phyloP scores from a whole-genome alignment of 208 protist genomes.

The Wallacemonas collosoma region DNA sequence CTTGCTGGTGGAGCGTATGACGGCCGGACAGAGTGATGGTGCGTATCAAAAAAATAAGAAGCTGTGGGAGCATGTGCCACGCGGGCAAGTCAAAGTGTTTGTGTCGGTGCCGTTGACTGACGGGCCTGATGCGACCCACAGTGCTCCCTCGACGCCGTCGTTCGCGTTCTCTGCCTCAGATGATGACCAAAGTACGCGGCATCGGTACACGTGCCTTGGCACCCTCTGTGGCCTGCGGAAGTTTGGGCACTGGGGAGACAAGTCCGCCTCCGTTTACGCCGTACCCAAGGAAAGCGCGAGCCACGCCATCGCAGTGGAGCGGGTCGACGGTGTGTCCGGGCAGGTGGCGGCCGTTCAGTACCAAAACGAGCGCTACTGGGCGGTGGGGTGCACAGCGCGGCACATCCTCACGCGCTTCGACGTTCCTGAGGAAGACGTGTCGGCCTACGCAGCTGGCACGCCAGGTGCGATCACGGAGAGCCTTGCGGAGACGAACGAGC shows the following conservation, averaged over 20 bases:
- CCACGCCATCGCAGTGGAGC: constrained; percentile 51
- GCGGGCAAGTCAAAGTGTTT: constrained; percentile 74
- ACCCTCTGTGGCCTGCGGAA: constrained; percentile 64
- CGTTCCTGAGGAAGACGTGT: constrained; percentile 72
- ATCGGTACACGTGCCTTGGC: constrained; percentile 28
- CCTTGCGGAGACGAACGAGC: not conserved
- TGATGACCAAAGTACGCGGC: not conserved
- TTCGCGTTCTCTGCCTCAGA: not conserved
- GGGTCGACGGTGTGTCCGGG: constrained; percentile 71
- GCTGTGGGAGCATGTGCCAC: constrained; percentile 82
- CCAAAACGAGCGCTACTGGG: constrained; percentile 63
- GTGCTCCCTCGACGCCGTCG: not conserved
- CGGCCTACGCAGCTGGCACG: constrained; percentile 29
- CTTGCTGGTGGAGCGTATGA: constrained; percentile 60
- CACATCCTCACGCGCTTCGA: constrained; percentile 66
- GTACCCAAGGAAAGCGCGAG: constrained; percentile 36
- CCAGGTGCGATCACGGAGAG: not conserved
- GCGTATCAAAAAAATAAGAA: constrained; percentile 74
- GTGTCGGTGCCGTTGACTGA: constrained; percentile 7
- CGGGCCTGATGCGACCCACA: not conserved
- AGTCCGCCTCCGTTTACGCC: constrained; percentile 31
- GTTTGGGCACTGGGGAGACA: constrained; percentile 64
- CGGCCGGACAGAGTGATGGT: constrained; percentile 54
- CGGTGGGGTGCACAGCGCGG: constrained; percentile 52
- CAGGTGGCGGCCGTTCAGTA: constrained; percentile 57